phyloP scores from a whole-genome alignment of 441 rosid genomes.

The Populus hybrid region DNA sequence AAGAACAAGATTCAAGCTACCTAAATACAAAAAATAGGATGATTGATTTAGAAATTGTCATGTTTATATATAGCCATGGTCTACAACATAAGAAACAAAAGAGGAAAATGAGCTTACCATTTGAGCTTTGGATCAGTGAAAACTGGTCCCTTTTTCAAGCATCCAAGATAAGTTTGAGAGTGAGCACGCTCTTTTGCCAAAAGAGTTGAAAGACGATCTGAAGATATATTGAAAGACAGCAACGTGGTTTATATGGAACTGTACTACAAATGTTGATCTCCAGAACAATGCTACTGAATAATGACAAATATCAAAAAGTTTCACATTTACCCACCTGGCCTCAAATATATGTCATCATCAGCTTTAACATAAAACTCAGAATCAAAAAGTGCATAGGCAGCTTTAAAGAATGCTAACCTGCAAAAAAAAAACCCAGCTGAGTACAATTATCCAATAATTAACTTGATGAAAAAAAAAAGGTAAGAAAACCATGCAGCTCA shows the following conservation, averaged over 20 bases:
- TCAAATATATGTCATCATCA: constrained; percentile 88
- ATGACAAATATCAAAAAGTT: constrained; percentile 8
- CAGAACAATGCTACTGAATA: neutral
- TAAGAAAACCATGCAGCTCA: neutral
- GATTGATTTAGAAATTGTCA: neutral
- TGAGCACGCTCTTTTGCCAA: constrained; percentile 78
- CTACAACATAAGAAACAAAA: constrained; percentile 9
- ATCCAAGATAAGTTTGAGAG: constrained; percentile 87
- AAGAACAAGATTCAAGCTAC: neutral
- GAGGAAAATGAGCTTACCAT: constrained; percentile 48
- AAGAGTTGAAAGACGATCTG: constrained; percentile 80
- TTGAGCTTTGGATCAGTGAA: constrained; percentile 82
- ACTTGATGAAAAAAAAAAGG: neutral
- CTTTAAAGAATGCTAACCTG: constrained; percentile 91
- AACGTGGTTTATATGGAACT: constrained; percentile 1
- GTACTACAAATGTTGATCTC: neutral
- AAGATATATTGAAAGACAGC: constrained; percentile 17
- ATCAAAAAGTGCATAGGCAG: constrained; percentile 77
- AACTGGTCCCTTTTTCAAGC: constrained; percentile 90
- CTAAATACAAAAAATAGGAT: neutral
- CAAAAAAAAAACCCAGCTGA: constrained; percentile 8
- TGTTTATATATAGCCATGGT: neutral
- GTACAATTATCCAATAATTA: neutral
- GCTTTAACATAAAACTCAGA: constrained; percentile 91
- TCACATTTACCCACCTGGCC: constrained; percentile 58